These are phyloP conservation scores for Chaetomiaceae sp. DNA, from an alignment of 2,329 filamentous ascomycete genomes.

Conservation along the genomic window DNA sequence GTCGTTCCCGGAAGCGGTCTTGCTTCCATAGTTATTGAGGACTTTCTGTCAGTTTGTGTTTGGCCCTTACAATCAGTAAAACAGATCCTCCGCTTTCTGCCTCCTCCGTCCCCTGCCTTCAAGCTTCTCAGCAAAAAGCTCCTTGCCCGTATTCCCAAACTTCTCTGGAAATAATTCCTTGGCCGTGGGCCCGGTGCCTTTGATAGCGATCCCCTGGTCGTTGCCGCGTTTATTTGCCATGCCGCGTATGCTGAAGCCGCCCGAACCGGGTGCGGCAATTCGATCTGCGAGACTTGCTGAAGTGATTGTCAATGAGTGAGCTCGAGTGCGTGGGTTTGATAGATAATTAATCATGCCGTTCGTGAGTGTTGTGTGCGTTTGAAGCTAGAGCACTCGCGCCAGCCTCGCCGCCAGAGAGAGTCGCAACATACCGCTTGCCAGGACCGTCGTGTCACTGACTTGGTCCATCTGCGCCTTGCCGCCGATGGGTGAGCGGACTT, in stretches of 20 bases:
- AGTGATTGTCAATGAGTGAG: constrained; percentile 21
- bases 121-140: constrained; percentile 60
- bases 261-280: constrained; percentile 28
- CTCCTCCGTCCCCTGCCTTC: constrained; percentile 56
- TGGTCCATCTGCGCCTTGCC: constrained; percentile 34
- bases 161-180: constrained; percentile 68
- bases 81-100: constrained; percentile 69
- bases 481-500: constrained; percentile 29
- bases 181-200: constrained; percentile 54
- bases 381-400: constrained; percentile 10
- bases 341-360: not conserved
- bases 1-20: no score
- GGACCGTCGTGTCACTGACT: constrained; percentile 29
- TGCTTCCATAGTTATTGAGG: no score
- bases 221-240: constrained; percentile 44
- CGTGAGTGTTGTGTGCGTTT: not conserved
- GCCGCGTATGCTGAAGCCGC: constrained; percentile 58
- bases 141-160: constrained; percentile 59
- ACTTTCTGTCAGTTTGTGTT: not conserved
- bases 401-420: constrained; percentile 19
- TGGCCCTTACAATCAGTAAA: constrained; percentile 42
- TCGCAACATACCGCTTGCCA: constrained; percentile 35
- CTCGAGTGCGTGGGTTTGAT: not conserved
- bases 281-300: constrained; percentile 35
- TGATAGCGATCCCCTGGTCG: constrained; percentile 59